Evolutionary conservation across 371 early-diverging fungal species (phyloP).

Genomic region (Mortierella sp.): DNA sequence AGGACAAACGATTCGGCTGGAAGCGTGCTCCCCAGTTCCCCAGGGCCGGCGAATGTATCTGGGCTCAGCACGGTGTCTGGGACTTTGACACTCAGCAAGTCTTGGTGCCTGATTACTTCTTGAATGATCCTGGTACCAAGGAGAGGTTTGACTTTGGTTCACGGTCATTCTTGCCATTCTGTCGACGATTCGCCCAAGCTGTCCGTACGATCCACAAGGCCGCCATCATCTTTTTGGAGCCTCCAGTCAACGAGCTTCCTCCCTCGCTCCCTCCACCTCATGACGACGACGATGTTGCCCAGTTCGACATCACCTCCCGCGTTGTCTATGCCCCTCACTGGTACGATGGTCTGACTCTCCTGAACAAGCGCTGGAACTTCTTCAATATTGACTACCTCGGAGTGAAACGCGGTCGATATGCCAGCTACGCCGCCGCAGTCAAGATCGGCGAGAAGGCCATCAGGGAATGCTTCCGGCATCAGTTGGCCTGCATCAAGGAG

Average conservation of each 20-base stretch:
- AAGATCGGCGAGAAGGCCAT: slow-evolving; percentile 73
- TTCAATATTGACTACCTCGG: slow-evolving; percentile 78
- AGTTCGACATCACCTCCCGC: slow-evolving; percentile 57
- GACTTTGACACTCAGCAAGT: slow-evolving; percentile 57
- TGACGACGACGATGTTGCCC: slow-evolving; percentile 53
- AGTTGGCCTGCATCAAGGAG: slow-evolving; percentile 64
- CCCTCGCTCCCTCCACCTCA: slow-evolving; percentile 63
- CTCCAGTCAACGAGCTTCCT: slow-evolving; percentile 73
- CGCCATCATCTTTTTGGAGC: slow-evolving; percentile 77
- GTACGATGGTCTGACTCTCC: slow-evolving; percentile 81
- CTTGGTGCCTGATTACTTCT: slow-evolving; percentile 70
- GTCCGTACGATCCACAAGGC: slow-evolving; percentile 65
- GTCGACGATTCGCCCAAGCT: slow-evolving; percentile 58
- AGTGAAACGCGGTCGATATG: slow-evolving; percentile 73
- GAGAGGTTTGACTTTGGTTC: slow-evolving; percentile 60
- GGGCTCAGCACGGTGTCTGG: slow-evolving; percentile 81
- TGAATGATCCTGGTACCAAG: slow-evolving; percentile 62
- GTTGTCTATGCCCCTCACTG: slow-evolving; percentile 82
- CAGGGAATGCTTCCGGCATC: slow-evolving; percentile 70
- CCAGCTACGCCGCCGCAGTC: slow-evolving; percentile 67
- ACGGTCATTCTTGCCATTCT: slow-evolving; percentile 71
- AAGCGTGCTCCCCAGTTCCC: slow-evolving; percentile 59
- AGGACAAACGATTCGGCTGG: slow-evolving; percentile 65
- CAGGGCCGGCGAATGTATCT: slow-evolving; percentile 71
- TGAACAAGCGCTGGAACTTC: slow-evolving; percentile 77